Evolutionary conservation across 2,329 filamentous ascomycete species (phyloP).

Genomic region (Cordyceps cicadae): DNA sequence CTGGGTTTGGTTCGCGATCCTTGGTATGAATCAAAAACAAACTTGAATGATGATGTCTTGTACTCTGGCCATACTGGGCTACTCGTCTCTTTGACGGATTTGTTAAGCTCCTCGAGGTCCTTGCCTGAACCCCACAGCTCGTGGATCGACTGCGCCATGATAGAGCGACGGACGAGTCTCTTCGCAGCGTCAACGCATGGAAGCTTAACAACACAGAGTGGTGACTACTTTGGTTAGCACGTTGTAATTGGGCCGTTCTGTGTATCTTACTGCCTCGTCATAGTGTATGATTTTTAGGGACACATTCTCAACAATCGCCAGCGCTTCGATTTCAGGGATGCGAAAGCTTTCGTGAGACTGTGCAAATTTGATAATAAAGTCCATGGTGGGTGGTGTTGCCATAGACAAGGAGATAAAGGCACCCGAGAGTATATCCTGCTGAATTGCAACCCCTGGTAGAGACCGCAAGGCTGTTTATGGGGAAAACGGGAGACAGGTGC

Average conservation of each 20-base stretch:
- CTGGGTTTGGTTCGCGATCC: conserved; percentile 56
- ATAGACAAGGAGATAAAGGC: neutral
- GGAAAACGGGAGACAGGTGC: too few relatives aligned
- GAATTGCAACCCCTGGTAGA: too few relatives aligned
- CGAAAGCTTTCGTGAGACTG: conserved; percentile 91
- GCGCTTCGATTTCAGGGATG: conserved; percentile 69
- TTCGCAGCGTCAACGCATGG: conserved; percentile 56
- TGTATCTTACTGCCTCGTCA: conserved; percentile 55
- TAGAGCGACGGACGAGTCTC: conserved; percentile 63
- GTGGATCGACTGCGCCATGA: conserved; percentile 75
- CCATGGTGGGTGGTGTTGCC: conserved; percentile 26
- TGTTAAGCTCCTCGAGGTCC: conserved; percentile 61
- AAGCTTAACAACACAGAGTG: conserved; percentile 72
- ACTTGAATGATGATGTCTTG: conserved; percentile 63
- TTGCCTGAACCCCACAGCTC: conserved; percentile 76
- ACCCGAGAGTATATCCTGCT: too few relatives aligned
- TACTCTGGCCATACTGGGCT: conserved; percentile 59
- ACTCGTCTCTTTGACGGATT: conserved; percentile 48
- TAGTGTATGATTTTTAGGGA: conserved; percentile 69
- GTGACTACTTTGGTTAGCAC: conserved; percentile 51
- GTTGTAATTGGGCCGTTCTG: conserved; percentile 6
- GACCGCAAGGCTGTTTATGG: too few relatives aligned
- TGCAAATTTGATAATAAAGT: conserved; percentile 82
- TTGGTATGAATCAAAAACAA: conserved; percentile 75
- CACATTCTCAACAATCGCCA: conserved; percentile 62